phyloP scores from a whole-genome alignment of 2,329 filamentous ascomycete genomes.

The Aspergillus sp. region DNA sequence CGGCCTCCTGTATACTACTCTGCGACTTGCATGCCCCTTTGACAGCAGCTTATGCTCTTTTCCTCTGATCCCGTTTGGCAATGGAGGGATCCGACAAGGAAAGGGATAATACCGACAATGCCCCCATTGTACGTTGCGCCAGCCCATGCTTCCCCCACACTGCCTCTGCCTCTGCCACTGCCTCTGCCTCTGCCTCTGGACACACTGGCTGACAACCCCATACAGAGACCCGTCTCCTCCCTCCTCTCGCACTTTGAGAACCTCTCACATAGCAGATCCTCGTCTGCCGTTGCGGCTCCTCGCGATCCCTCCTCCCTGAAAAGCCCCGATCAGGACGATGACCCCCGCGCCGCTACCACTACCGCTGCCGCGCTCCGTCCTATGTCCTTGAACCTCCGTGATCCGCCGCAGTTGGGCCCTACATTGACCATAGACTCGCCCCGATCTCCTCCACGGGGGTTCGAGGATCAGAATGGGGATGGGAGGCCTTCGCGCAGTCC shows the following conservation, averaged over 20 bases:
- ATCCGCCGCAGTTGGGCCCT: constrained; percentile 35
- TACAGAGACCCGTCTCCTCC: constrained; percentile 41
- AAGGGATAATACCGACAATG: constrained; percentile 28
- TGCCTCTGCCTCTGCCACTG: not conserved
- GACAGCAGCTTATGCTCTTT: constrained; percentile 1
- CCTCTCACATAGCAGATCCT: constrained; percentile 30
- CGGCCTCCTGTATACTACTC: constrained; percentile 6
- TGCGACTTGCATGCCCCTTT: too few relatives aligned
- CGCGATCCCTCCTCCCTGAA: constrained; percentile 24
- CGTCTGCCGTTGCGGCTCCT: constrained; percentile 20
- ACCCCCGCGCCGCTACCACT: constrained; percentile 14
- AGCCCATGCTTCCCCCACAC: constrained; percentile 2
- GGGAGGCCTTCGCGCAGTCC: constrained; percentile 35
- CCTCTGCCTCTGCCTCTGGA: constrained; percentile 3
- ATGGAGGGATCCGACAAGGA: constrained; percentile 30
- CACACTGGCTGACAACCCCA: constrained; percentile 8
- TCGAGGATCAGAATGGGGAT: constrained; percentile 57
- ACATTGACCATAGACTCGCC: constrained; percentile 38
- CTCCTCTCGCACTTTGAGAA: constrained; percentile 43
- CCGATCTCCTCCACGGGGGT: constrained; percentile 31
- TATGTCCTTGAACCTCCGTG: constrained; percentile 37
- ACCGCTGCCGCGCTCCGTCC: constrained; percentile 37
- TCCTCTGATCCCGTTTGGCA: constrained; percentile 9
- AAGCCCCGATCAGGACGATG: constrained; percentile 26
- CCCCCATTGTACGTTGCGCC: constrained; percentile 27